Conservation (phyloP, 139 green algal species). For the Microglena sp. region DNA sequence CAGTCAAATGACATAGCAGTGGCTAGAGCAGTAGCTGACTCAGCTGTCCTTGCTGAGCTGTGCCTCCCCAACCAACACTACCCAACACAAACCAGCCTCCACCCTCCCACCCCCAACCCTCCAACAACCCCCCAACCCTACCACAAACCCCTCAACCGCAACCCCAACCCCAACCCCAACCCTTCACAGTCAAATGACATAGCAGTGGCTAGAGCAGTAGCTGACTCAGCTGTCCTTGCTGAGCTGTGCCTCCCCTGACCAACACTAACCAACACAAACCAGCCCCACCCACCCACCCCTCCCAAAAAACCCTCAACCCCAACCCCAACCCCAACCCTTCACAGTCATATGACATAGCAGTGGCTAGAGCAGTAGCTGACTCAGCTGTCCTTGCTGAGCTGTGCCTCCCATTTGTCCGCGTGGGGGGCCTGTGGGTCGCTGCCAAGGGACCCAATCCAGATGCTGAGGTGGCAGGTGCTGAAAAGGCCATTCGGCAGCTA, state of each 20-base stretch:
- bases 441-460: constrained; percentile 63
- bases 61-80: too few relatives aligned
- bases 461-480: constrained; percentile 52
- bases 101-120: too few relatives aligned
- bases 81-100: too few relatives aligned
- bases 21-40: too few relatives aligned
- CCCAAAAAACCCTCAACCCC: not conserved
- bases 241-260: not conserved
- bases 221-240: not conserved
- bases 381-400: constrained; percentile 73
- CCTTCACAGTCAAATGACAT: not conserved
- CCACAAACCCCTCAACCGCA: too few relatives aligned
- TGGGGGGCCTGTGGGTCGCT: constrained; percentile 68
- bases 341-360: constrained; percentile 58
- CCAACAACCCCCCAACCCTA: too few relatives aligned
- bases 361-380: constrained; percentile 81
- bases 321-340: not conserved
- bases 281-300: too few relatives aligned
- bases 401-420: constrained; percentile 77
- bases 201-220: too few relatives aligned
- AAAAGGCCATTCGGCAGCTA: constrained; percentile 44
- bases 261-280: too few relatives aligned
- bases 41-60: too few relatives aligned
- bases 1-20: too few relatives aligned
- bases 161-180: not conserved